Conservation (phyloP, 495 filamentous ascomycete genomes). For the Podospora pseudopauciseta region DNA sequence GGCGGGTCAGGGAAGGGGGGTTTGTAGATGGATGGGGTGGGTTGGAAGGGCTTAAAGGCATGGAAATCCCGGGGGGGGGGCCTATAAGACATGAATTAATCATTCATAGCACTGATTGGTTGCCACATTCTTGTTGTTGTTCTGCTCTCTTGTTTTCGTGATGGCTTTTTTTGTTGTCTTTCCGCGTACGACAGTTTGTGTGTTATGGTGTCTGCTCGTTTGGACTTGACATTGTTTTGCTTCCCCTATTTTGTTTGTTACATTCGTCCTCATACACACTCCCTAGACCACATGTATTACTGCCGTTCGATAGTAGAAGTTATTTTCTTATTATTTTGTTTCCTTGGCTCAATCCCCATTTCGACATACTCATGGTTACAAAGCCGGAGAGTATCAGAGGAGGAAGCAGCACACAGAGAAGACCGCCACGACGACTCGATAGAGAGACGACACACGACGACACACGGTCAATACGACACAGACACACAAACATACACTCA, state of each 20-base stretch:
- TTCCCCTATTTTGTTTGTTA: neutral
- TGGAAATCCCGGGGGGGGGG: neutral
- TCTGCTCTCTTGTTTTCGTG: neutral
- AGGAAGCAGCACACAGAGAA: neutral
- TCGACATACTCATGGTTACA: neutral
- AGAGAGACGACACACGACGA: neutral
- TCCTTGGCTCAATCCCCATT: neutral
- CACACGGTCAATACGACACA: neutral
- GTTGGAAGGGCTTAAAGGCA: neutral
- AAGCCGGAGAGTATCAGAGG: neutral
- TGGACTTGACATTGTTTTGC: neutral
- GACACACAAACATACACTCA: no score
- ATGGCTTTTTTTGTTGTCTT: neutral
- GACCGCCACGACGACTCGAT: neutral
- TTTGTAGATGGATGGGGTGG: neutral
- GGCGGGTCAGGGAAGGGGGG: neutral
- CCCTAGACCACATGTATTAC: neutral
- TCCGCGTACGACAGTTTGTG: neutral
- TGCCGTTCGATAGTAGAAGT: neutral
- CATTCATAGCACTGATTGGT: neutral
- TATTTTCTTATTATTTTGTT: neutral
- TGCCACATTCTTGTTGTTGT: neutral
- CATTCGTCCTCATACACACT: no score
- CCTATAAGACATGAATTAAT: neutral
- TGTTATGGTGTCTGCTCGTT: neutral